phyloP scores from a whole-genome alignment of 202 grass and related monocot species.

The Dendrocalamus latiflorus region DNA sequence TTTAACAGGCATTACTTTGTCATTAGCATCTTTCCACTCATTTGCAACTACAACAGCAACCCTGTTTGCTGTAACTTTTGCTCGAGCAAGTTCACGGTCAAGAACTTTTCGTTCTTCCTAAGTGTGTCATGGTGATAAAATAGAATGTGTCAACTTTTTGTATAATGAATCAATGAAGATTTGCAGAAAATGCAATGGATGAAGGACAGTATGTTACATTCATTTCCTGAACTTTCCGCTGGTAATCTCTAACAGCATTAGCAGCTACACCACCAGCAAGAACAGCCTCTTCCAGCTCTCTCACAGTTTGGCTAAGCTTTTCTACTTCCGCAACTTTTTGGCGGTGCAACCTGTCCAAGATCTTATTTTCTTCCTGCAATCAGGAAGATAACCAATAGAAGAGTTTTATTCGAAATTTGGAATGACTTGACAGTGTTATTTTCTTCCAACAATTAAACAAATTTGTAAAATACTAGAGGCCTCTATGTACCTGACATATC shows the following conservation, averaged over 20 bases:
- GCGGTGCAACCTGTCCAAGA: conserved; percentile 85
- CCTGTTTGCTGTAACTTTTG: conserved; percentile 94
- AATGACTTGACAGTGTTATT: neutral
- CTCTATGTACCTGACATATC: conserved; percentile 72
- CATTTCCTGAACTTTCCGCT: conserved; percentile 95
- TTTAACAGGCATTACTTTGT: conserved; percentile 99
- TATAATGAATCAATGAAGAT: conserved; percentile 11
- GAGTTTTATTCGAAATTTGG: neutral
- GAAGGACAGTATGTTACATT: conserved; percentile 53
- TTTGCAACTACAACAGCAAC: conserved; percentile 98
- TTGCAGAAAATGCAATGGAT: conserved; percentile 4
- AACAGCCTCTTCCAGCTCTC: conserved; percentile 94
- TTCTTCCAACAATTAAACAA: neutral
- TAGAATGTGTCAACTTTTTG: conserved; percentile 15
- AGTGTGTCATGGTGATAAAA: conserved; percentile 18
- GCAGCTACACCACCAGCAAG: conserved; percentile 91
- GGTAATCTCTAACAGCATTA: conserved; percentile 95
- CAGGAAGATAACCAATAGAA: neutral
- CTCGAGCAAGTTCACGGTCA: conserved; percentile 88
- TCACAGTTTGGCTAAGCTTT: conserved; percentile 94
- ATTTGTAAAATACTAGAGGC: neutral
- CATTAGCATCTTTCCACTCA: conserved; percentile 99
- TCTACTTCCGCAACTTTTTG: conserved; percentile 98
- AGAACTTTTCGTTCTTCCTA: conserved; percentile 92
- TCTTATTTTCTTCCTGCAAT: conserved; percentile 96